A percentile compares a stretch with the other conserved stretches of the same genome.
Conservation (phyloP, 1,284 basidiomycete genomes). For the Puccinia horiana region DNA sequence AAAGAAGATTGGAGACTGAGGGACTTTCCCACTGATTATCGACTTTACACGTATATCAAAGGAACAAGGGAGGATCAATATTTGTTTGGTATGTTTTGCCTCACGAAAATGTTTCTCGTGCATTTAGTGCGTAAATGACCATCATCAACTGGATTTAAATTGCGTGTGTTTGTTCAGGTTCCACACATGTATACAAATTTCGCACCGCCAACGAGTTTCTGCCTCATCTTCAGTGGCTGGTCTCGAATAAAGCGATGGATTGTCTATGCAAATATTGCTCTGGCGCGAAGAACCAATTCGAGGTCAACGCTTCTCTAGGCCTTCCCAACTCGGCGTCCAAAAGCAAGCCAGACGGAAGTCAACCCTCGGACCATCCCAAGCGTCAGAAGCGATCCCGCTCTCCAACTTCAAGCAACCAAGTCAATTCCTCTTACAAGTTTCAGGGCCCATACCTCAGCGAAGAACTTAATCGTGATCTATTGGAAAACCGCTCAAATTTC, state of each 20-base stretch:
- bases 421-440: conserved; percentile 4
- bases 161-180: conserved; percentile 59
- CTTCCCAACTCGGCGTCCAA: not conserved
- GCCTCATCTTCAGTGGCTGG: conserved; percentile 72
- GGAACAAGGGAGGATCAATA: conserved; percentile 41
- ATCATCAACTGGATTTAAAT: not conserved
- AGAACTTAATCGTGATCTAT: conserved; percentile 27
- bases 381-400: not conserved
- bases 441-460: conserved; percentile 33
- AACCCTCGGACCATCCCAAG: not conserved
- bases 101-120: not conserved
- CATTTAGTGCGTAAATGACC: not conserved
- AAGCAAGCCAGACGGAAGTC: not conserved
- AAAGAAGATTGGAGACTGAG: conserved; percentile 46
- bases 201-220: conserved; percentile 77
- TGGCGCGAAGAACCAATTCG: conserved; percentile 66
- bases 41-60: conserved; percentile 37
- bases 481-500: conserved; percentile 37
- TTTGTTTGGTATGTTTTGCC: conserved; percentile 25
- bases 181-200: conserved; percentile 64
- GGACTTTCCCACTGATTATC: conserved; percentile 39
- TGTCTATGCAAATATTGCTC: conserved; percentile 79
- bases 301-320: conserved; percentile 63
- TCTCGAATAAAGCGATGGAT: conserved; percentile 56
- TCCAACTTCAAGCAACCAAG: conserved; percentile 11